A percentile compares a stretch with the other conserved stretches of the same genome.
phyloP scores from a whole-genome alignment of 1,284 basidiomycete species.

The Malassezia sympodialis region DNA sequence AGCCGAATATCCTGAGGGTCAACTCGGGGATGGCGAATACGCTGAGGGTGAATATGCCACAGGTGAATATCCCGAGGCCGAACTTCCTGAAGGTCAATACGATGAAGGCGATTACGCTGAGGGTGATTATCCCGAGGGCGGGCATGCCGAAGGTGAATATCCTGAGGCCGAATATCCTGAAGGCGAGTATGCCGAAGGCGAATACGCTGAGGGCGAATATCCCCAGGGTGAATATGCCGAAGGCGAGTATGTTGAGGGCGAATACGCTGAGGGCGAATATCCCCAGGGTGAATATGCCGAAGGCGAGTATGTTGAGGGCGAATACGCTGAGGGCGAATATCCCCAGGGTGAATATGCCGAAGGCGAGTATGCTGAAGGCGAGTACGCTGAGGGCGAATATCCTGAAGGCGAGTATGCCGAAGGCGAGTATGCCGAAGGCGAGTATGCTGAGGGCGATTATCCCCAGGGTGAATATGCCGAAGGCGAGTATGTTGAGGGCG shows the following conservation, averaged over 20 bases:
- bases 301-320: background rate
- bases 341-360: slow-evolving; percentile 4
- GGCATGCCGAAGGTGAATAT: slow-evolving; percentile 4
- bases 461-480: background rate
- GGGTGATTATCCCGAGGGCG: background rate
- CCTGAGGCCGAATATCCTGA: slow-evolving; percentile 1
- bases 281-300: background rate
- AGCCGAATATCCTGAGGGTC: slow-evolving; percentile 5
- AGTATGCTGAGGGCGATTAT: background rate
- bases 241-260: slow-evolving; percentile 3
- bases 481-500: background rate
- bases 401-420: background rate
- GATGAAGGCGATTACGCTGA: background rate
- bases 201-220: background rate
- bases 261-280: background rate
- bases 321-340: slow-evolving; percentile 5
- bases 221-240: background rate
- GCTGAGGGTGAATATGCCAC: background rate
- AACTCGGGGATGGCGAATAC: slow-evolving; percentile 3
- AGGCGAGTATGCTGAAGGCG: background rate
- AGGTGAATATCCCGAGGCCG: background rate
- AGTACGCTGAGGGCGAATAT: slow-evolving; percentile 5
- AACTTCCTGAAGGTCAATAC: background rate
- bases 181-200: slow-evolving; percentile 3
- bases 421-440: background rate